Percentiles rank a stretch among this genome's conserved stretches.
phyloP scores from a whole-genome alignment of 148 eudicot genomes.

The Rhododendron ovatum region DNA sequence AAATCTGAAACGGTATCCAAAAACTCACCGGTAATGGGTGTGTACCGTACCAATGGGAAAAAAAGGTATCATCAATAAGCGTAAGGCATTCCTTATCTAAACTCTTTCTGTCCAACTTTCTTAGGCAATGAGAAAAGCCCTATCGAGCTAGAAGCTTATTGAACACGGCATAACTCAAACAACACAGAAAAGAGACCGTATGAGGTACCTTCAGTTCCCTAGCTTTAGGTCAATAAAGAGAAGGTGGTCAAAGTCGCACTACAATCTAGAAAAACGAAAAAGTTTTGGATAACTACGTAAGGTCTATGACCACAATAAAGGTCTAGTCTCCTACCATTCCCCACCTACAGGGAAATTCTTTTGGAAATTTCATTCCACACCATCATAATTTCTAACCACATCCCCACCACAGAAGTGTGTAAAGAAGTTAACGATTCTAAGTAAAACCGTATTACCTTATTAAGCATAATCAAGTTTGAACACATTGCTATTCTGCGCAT shows the following conservation, averaged over 20 bases:
- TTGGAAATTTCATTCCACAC: not conserved
- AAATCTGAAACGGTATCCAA: too few species aligned
- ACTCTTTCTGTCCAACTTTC: not conserved
- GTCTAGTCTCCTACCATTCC: not conserved
- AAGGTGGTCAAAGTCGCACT: not conserved
- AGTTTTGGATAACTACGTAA: not conserved
- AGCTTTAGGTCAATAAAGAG: not conserved
- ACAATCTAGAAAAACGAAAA: not conserved
- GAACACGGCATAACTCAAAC: not conserved
- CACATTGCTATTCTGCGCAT: not conserved
- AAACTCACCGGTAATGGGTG: too few species aligned
- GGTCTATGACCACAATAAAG: not conserved
- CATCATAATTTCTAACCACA: not conserved
- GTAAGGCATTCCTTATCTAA: not conserved
- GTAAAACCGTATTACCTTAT: not conserved
- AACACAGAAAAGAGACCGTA: not conserved
- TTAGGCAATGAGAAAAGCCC: not conserved
- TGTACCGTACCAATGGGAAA: too few species aligned
- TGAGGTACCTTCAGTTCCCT: not conserved
- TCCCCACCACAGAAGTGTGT: not conserved
- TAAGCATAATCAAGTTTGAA: not conserved
- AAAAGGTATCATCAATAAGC: not conserved
- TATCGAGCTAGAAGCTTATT: not conserved
- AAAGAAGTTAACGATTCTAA: not conserved
- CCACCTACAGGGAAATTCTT: not conserved